Evolutionary conservation across 2,329 filamentous ascomycete species (phyloP).

Genomic region (Clonostachys byssicola): DNA sequence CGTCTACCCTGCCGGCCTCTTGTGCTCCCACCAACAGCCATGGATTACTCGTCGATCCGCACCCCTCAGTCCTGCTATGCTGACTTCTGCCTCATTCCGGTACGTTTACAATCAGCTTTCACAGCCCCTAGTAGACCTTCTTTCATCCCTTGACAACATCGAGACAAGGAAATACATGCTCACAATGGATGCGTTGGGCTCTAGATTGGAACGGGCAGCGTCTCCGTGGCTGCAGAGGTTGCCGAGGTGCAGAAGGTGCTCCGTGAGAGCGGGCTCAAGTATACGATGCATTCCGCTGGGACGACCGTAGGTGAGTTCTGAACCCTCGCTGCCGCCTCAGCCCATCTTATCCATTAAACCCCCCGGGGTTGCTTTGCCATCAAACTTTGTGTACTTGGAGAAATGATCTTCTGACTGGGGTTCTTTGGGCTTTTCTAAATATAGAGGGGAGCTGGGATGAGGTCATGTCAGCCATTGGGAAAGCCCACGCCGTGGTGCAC

Average conservation of each 20-base stretch:
- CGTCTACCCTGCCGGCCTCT: too few species aligned
- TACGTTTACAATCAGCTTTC: conserved; percentile 27
- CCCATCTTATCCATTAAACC: too few species aligned
- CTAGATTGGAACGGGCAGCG: conserved; percentile 73
- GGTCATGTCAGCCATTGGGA: conserved; percentile 81
- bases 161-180: not conserved
- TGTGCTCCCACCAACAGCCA: conserved; percentile 5
- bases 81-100: conserved; percentile 89
- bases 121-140: not conserved
- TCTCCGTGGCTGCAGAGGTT: conserved; percentile 77
- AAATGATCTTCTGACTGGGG: too few species aligned
- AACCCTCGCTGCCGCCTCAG: too few species aligned
- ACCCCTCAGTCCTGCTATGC: conserved; percentile 77
- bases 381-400: too few species aligned
- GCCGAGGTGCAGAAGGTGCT: conserved; percentile 85
- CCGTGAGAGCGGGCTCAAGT: conserved; percentile 73
- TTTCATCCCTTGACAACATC: conserved; percentile 1
- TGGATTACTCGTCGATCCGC: conserved; percentile 43
- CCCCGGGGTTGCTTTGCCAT: too few species aligned
- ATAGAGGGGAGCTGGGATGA: conserved; percentile 88
- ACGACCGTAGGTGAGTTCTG: conserved; percentile 71
- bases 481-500: conserved; percentile 77
- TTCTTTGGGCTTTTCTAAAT: too few species aligned
- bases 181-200: not conserved
- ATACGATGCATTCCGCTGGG: conserved; percentile 89